Percentiles rank a stretch among this genome's conserved stretches.
Conservation (phyloP, 169 alveolate species). For the Ichthyophthirius multifiliis region DNA sequence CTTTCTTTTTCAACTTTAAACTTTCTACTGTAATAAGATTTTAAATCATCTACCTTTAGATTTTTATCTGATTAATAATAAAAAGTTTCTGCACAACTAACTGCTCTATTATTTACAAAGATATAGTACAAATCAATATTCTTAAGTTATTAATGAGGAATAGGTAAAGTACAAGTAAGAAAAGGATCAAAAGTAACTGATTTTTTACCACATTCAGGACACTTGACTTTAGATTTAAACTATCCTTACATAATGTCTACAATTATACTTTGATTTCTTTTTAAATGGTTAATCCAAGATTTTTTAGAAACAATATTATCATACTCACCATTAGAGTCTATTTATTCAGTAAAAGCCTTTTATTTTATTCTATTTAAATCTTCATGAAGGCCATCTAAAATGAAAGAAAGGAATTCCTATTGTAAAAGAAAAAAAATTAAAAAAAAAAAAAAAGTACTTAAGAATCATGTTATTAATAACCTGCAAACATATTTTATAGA, state of each 20-base stretch:
- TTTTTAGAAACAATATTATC: constrained; percentile 53
- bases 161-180: constrained; percentile 69
- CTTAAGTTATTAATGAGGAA: constrained; percentile 42
- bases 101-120: constrained; percentile 2
- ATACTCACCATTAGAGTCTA: constrained; percentile 45
- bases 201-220: constrained; percentile 62
- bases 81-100: background rate
- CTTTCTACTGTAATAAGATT: too few species aligned
- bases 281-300: constrained; percentile 67
- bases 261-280: constrained; percentile 72
- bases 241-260: constrained; percentile 75
- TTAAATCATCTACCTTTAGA: too few species aligned
- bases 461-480: constrained; percentile 89
- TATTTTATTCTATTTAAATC: constrained; percentile 73
- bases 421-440: too few species aligned
- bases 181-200: constrained; percentile 81
- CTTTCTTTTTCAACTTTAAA: too few species aligned
- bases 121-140: constrained; percentile 14
- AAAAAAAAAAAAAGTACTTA: constrained; percentile 70
- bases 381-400: constrained; percentile 79
- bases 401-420: constrained; percentile 64
- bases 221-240: constrained; percentile 62
- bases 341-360: constrained; percentile 67
- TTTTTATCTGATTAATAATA: background rate
- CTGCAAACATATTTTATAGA: constrained; percentile 63